These are phyloP conservation scores for Chaetoceros muelleri DNA, from an alignment of 108 stramenopile genomes.

Conservation along the genomic window DNA sequence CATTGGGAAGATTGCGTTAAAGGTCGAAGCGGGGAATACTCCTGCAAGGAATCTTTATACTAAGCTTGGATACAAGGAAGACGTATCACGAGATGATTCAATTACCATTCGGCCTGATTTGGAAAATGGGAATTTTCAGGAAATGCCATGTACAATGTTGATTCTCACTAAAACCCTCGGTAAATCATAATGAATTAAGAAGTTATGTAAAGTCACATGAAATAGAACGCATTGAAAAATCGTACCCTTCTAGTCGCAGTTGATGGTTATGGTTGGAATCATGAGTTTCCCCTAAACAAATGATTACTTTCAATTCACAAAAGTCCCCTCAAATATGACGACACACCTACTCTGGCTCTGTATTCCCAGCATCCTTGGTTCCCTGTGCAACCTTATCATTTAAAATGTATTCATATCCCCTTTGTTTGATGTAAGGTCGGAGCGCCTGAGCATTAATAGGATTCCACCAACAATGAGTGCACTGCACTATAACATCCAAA, in stretches of 20 bases:
- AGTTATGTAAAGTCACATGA: too few species aligned
- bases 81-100: conserved; percentile 10
- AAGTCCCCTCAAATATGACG: too few species aligned
- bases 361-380: conserved; percentile 13
- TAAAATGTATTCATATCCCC: conserved; percentile 65
- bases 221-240: too few species aligned
- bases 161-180: conserved; percentile 39
- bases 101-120: conserved; percentile 38
- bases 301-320: too few species aligned
- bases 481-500: conserved; percentile 76
- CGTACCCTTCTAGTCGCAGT: too few species aligned
- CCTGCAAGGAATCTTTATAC: conserved; percentile 44
- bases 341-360: too few species aligned
- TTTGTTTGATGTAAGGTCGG: conserved; percentile 69
- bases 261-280: too few species aligned
- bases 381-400: conserved; percentile 65
- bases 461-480: conserved; percentile 95
- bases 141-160: conserved; percentile 34
- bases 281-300: too few species aligned
- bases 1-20: conserved; percentile 31
- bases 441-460: conserved; percentile 82
- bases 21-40: conserved; percentile 43
- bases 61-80: conserved; percentile 34
- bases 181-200: too few species aligned
- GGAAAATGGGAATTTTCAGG: conserved; percentile 34